Percentiles rank a stretch among this genome's conserved stretches.
Evolutionary conservation across 192 early-diverging fungal species (phyloP).

Genomic region (Coemansia sp.): DNA sequence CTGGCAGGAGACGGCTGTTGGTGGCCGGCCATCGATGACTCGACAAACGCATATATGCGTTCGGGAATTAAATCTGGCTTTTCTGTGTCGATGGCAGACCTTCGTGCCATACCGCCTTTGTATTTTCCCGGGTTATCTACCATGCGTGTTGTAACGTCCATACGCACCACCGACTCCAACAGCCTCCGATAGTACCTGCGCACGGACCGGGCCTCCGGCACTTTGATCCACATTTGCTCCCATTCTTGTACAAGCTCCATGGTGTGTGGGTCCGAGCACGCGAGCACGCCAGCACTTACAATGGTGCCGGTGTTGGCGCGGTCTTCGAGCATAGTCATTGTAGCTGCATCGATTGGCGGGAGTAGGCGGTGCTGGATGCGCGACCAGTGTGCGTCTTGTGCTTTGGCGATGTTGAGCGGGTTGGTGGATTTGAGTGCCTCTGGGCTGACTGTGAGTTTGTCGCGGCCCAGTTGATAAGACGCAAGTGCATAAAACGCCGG

Average conservation of each 20-base stretch:
- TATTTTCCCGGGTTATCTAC: conserved; percentile 24
- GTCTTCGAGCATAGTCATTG: conserved; percentile 35
- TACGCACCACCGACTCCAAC: conserved; percentile 15
- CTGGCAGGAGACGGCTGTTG: conserved; percentile 11
- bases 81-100: conserved; percentile 5
- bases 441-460: conserved; percentile 20
- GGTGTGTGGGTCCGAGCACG: not conserved
- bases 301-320: conserved; percentile 22
- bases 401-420: conserved; percentile 45
- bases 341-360: conserved; percentile 29
- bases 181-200: conserved; percentile 34
- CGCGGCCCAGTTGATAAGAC: conserved; percentile 20
- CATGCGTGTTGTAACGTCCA: conserved; percentile 15
- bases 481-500: conserved; percentile 49
- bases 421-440: conserved; percentile 24
- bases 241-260: conserved; percentile 14
- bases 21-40: conserved; percentile 28
- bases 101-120: conserved; percentile 8
- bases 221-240: conserved; percentile 33
- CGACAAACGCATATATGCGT: conserved; percentile 17
- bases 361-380: conserved; percentile 13
- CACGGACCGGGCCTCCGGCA: conserved; percentile 25
- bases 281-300: not conserved
- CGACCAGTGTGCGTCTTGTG: conserved; percentile 39
- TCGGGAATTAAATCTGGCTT: conserved; percentile 23